Percentiles rank a stretch among this genome's conserved stretches.
Conservation (phyloP, 2,329 filamentous ascomycete genomes). For the Dactylellina haptotyla region DNA sequence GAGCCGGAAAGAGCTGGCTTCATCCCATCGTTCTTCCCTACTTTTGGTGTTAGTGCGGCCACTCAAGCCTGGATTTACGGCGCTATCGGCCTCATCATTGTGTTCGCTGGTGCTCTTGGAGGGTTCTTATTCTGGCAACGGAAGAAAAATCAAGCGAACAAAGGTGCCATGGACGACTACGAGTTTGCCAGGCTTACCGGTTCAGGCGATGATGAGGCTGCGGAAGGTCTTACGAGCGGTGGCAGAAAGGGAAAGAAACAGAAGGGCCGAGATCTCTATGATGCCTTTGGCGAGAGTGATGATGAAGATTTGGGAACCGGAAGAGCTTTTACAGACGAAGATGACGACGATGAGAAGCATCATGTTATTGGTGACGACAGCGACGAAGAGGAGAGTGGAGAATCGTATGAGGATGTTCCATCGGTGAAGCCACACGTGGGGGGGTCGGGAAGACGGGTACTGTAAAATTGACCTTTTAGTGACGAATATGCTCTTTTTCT, state of each 20-base stretch:
- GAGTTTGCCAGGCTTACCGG: conserved; percentile 85
- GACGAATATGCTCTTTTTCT: neutral
- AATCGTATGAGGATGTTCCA: conserved; percentile 56
- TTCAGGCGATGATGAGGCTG: conserved; percentile 75
- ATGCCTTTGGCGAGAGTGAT: conserved; percentile 94
- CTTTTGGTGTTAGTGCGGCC: conserved; percentile 84
- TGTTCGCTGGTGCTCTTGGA: conserved; percentile 84
- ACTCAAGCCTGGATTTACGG: conserved; percentile 96
- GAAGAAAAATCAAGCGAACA: conserved; percentile 74
- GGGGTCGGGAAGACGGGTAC: conserved; percentile 27
- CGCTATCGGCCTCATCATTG: conserved; percentile 80
- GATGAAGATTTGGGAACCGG: conserved; percentile 70
- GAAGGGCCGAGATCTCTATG: conserved; percentile 89
- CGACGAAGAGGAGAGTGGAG: conserved; percentile 55
- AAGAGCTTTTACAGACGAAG: conserved; percentile 61
- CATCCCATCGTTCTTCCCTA: conserved; percentile 86
- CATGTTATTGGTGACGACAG: conserved; percentile 55
- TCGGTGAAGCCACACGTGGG: conserved; percentile 29
- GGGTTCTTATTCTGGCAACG: conserved; percentile 83
- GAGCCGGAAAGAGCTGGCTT: conserved; percentile 66
- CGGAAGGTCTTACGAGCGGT: conserved; percentile 65
- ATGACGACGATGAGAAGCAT: conserved; percentile 63
- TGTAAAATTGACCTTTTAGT: conserved; percentile 30
- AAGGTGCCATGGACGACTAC: conserved; percentile 77
- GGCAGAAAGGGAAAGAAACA: conserved; percentile 60